Conservation (phyloP, 179 eudicot species). For the Spinacia oleracea region DNA sequence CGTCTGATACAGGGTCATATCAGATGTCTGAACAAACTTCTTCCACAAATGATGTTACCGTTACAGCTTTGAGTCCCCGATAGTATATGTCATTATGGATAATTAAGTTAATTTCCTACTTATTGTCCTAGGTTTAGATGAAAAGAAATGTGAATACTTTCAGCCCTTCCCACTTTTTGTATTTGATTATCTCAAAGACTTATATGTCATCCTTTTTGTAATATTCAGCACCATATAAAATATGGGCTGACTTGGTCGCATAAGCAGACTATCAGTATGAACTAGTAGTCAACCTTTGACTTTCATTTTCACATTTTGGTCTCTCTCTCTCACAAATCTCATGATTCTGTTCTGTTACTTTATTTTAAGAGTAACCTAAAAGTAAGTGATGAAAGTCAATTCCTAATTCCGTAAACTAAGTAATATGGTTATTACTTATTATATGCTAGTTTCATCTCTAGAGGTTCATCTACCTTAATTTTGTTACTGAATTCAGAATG, state of each 20-base stretch:
- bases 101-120: background rate
- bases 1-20: background rate
- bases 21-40: slow-evolving; percentile 9
- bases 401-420: background rate
- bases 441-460: background rate
- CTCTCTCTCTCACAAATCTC: background rate
- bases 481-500: background rate
- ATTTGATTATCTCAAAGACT: background rate
- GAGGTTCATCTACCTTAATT: background rate
- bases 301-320: background rate
- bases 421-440: no score
- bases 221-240: background rate
- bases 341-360: background rate
- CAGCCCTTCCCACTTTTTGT: no score
- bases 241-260: background rate
- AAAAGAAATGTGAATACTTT: background rate
- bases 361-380: no score
- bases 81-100: background rate
- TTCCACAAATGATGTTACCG: slow-evolving; percentile 32
- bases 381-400: no score
- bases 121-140: background rate
- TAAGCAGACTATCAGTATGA: background rate
- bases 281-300: background rate
- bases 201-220: background rate
- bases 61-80: slow-evolving; percentile 29